These are phyloP conservation scores for Pythium folliculosum DNA, from an alignment of 352 stramenopile genomes.

Conservation along the genomic window DNA sequence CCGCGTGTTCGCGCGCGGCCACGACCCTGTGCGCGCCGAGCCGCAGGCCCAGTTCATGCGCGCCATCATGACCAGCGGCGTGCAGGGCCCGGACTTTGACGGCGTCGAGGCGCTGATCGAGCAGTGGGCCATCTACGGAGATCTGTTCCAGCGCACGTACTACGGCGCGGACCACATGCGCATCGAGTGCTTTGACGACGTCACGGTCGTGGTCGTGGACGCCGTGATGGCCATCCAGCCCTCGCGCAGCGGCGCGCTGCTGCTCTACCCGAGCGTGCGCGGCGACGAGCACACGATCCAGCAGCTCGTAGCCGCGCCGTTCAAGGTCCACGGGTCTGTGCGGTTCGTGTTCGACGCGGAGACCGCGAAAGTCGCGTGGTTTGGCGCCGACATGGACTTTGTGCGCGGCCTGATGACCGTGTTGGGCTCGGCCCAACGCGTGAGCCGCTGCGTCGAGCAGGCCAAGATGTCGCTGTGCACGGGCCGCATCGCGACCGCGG, in stretches of 20 bases:
- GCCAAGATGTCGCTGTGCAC: constrained; percentile 7
- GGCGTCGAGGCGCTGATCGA: constrained; percentile 50
- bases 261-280: constrained; percentile 42
- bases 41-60: constrained; percentile 48
- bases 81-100: constrained; percentile 45
- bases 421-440: constrained; percentile 38
- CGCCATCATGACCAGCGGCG: constrained; percentile 46
- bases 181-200: not conserved
- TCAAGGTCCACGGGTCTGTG: constrained; percentile 35
- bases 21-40: constrained; percentile 7
- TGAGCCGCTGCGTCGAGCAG: constrained; percentile 1
- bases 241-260: constrained; percentile 37
- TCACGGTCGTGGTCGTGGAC: constrained; percentile 1
- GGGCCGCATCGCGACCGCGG: constrained; percentile 1
- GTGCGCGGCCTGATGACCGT: constrained; percentile 35
- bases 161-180: not conserved
- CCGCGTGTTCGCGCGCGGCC: constrained; percentile 32
- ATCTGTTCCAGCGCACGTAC: not conserved
- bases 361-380: constrained; percentile 31
- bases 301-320: constrained; percentile 36
- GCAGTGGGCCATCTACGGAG: constrained; percentile 22
- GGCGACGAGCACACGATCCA: constrained; percentile 45
- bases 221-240: constrained; percentile 9
- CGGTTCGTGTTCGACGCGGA: constrained; percentile 4
- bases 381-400: constrained; percentile 63